Evolutionary conservation across 1,284 basidiomycete species (phyloP).

Genomic region (Veloboletus limbatus): DNA sequence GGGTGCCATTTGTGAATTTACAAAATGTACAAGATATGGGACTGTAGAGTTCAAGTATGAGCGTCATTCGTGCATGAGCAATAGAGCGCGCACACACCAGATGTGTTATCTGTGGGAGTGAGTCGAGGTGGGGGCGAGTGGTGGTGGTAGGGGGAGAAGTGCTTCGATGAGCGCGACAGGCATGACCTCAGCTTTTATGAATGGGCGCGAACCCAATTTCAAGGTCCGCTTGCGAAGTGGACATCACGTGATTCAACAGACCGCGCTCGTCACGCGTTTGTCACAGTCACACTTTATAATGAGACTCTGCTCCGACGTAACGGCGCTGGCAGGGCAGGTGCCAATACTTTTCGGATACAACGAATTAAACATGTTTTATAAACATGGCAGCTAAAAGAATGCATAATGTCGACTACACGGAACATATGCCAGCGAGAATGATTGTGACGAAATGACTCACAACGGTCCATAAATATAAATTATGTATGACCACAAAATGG

Average conservation of each 20-base stretch:
- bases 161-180: slow-evolving; percentile 25
- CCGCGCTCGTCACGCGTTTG: slow-evolving; percentile 34
- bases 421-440: neutral
- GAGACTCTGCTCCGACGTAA: no score
- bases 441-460: neutral
- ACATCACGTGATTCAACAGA: slow-evolving; percentile 36
- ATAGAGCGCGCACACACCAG: slow-evolving; percentile 23
- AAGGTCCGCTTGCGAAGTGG: slow-evolving; percentile 30
- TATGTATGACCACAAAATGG: neutral
- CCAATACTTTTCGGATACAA: neutral
- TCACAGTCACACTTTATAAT: slow-evolving; percentile 28
- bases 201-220: slow-evolving; percentile 32
- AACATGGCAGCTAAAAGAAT: slow-evolving; percentile 2
- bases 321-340: no score
- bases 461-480: neutral
- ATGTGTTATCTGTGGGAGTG: slow-evolving; percentile 18
- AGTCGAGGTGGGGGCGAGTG: slow-evolving; percentile 17
- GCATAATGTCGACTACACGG: neutral
- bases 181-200: slow-evolving; percentile 34
- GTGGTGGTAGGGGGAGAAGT: slow-evolving; percentile 32
- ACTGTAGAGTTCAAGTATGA: slow-evolving; percentile 24
- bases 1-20: slow-evolving; percentile 32
- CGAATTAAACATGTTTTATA: neutral
- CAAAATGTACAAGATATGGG: slow-evolving; percentile 33
- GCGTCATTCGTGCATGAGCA: slow-evolving; percentile 5